Conservation (phyloP, 2,329 filamentous ascomycete species). For the Diaporthe helianthi region DNA sequence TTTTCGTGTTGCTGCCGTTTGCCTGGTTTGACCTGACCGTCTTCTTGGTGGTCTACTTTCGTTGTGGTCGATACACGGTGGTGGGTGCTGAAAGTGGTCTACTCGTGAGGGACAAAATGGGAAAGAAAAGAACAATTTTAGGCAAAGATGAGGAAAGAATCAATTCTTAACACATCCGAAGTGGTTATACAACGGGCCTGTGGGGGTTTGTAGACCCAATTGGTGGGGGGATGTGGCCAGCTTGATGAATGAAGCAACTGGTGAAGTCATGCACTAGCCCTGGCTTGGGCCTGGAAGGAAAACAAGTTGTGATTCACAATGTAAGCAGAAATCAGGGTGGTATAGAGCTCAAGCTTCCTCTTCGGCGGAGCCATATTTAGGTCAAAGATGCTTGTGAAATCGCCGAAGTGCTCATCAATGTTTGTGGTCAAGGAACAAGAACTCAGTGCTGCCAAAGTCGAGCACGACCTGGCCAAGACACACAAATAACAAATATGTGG, state of each 20-base stretch:
- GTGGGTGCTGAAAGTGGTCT: background rate
- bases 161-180: too few relatives aligned
- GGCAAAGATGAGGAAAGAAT: background rate
- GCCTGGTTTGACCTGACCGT: background rate
- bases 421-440: background rate
- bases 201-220: background rate
- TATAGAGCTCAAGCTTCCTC: too few relatives aligned
- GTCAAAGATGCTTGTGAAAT: background rate
- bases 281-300: background rate
- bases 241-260: background rate
- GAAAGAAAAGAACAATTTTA: rapidly evolving
- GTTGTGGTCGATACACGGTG: background rate
- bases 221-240: background rate
- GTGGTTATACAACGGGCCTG: background rate
- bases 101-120: background rate
- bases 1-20: background rate
- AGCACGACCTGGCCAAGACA: background rate
- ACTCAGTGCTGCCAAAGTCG: too few relatives aligned
- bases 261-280: background rate
- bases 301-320: background rate
- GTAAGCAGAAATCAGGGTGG: background rate
- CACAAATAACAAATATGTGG: background rate
- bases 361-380: background rate
- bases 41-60: background rate
- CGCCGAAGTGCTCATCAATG: background rate